phyloP scores from a whole-genome alignment of 108 stramenopile species.

The Seminavis robusta region DNA sequence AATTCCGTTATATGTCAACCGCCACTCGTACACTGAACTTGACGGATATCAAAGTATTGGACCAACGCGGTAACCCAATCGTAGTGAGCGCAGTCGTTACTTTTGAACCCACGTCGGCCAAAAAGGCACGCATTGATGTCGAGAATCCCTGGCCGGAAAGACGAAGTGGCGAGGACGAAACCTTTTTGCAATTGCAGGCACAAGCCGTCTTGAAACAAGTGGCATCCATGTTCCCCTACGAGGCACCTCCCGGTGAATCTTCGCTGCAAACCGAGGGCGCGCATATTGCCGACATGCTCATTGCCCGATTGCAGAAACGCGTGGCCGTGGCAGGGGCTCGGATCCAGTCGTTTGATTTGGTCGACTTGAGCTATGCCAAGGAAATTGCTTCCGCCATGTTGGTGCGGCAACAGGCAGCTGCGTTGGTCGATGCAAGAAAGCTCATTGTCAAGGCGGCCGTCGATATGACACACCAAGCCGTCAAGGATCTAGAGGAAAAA shows the following conservation, averaged over 20 bases:
- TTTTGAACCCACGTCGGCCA: neutral
- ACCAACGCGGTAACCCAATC: neutral
- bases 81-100: neutral
- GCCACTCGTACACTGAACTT: too few species aligned
- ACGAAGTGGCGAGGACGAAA: too few species aligned
- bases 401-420: neutral
- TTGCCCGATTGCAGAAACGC: neutral
- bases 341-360: neutral
- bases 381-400: neutral
- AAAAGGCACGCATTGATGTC: neutral
- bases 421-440: neutral
- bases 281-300: neutral
- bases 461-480: neutral
- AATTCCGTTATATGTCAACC: too few species aligned
- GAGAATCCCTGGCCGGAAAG: neutral
- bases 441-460: neutral
- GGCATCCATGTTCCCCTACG: neutral
- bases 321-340: neutral
- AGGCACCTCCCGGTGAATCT: neutral
- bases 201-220: neutral
- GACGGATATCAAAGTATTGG: neutral
- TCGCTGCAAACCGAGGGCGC: neutral
- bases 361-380: neutral
- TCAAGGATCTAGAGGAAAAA: neutral
- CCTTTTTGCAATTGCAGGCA: neutral